phyloP scores from a whole-genome alignment of 306 rosid genomes.

The Prunus kanzakura region DNA sequence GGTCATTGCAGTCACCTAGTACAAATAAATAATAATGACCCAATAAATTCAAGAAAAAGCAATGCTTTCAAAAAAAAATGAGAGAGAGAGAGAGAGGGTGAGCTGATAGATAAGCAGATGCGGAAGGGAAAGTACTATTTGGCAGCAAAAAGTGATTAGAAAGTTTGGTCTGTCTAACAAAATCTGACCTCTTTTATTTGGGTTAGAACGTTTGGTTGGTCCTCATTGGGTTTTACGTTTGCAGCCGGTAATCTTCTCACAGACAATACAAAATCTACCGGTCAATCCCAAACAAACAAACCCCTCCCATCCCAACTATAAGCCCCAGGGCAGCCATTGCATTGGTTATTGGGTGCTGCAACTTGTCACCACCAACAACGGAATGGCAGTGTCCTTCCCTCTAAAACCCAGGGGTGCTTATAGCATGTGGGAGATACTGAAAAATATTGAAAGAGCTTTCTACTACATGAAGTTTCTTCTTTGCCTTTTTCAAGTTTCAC shows the following conservation, averaged over 20 bases:
- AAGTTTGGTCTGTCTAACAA: slow-evolving; percentile 36
- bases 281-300: slow-evolving; percentile 29
- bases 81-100: not conserved
- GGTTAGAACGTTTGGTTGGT: slow-evolving; percentile 38
- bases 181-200: not conserved
- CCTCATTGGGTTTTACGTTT: slow-evolving; percentile 9
- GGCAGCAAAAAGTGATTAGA: slow-evolving; percentile 3
- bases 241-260: slow-evolving; percentile 10
- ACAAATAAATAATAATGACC: not conserved
- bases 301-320: slow-evolving; percentile 10
- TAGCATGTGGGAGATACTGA: not conserved
- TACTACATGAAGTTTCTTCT: slow-evolving; percentile 1
- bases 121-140: not conserved
- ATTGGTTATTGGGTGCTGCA: not conserved
- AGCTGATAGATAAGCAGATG: not conserved
- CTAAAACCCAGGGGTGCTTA: not conserved
- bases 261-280: slow-evolving; percentile 29
- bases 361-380: not conserved
- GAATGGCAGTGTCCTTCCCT: slow-evolving; percentile 3
- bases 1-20: not conserved
- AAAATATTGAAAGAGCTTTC: not conserved
- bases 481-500: not conserved
- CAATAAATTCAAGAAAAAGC: not conserved
- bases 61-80: not conserved
- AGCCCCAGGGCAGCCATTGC: not conserved